Evolutionary conservation across 2,329 filamentous ascomycete genomes (phyloP).

Genomic region (Thermochaetoides dissita): DNA sequence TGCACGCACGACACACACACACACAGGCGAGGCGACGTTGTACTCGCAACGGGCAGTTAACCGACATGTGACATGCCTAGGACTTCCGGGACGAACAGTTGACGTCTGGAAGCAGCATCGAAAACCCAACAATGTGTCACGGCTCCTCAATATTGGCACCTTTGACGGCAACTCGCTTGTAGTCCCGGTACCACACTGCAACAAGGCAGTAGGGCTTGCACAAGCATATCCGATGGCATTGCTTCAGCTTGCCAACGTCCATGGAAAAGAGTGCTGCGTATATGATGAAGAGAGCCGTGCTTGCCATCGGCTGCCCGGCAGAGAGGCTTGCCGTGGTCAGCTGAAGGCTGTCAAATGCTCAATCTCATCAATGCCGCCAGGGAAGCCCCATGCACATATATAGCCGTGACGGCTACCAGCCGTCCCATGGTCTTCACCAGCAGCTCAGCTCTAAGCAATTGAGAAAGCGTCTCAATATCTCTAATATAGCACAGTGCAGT

Average conservation of each 20-base stretch:
- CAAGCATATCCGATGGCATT: background rate
- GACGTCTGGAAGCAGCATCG: conserved; percentile 9
- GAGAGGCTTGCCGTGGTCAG: too few species aligned
- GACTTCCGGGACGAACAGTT: conserved; percentile 2
- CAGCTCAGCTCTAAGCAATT: too few species aligned
- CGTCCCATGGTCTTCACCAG: too few species aligned
- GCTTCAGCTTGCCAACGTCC: background rate
- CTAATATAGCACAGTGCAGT: too few species aligned
- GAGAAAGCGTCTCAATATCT: too few species aligned
- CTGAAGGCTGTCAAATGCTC: too few species aligned
- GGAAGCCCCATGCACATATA: too few species aligned
- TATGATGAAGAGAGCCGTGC: too few species aligned
- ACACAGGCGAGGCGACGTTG: conserved; percentile 4
- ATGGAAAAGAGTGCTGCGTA: too few species aligned
- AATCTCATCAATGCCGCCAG: too few species aligned
- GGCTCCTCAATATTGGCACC: conserved; percentile 6
- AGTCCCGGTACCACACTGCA: conserved; percentile 4
- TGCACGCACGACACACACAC: background rate
- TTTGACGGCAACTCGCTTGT: conserved; percentile 3
- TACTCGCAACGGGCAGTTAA: conserved; percentile 4
- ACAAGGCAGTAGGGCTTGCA: background rate
- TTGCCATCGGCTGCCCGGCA: too few species aligned
- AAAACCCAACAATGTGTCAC: conserved; percentile 9
- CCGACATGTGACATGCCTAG: conserved; percentile 7
- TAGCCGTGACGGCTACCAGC: too few species aligned